A percentile compares a stretch with the other conserved stretches of the same genome.
These are phyloP conservation scores for Emericellopsis cladophorae DNA, from an alignment of 2,329 filamentous ascomycete species.

Conservation along the genomic window DNA sequence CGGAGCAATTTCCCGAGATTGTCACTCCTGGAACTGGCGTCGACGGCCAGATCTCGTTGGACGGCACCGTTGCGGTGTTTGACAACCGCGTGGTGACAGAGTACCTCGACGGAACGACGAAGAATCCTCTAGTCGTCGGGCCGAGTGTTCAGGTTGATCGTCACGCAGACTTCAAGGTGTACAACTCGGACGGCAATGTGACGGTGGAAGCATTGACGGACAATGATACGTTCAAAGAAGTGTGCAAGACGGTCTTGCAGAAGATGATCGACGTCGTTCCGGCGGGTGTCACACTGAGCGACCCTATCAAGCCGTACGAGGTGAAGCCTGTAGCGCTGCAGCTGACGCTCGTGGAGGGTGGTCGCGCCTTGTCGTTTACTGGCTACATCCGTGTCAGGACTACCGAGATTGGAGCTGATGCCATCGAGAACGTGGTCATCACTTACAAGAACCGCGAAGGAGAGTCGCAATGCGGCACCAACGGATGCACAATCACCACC, in stretches of 20 bases:
- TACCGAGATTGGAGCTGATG: conserved; percentile 20
- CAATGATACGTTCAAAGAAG: conserved; percentile 26
- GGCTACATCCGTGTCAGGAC: conserved; percentile 14
- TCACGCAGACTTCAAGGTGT: conserved; percentile 44
- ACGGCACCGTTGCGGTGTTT: conserved; percentile 33
- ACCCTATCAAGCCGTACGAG: conserved; percentile 40
- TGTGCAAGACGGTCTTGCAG: conserved; percentile 39
- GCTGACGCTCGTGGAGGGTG: conserved; percentile 36
- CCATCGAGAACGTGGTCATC: conserved; percentile 34
- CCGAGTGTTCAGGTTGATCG: conserved; percentile 28
- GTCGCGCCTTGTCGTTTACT: conserved; percentile 23
- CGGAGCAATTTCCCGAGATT: conserved; percentile 37
- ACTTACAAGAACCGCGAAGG: conserved; percentile 44
- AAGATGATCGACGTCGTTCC: conserved; percentile 52
- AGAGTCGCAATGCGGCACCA: conserved; percentile 26
- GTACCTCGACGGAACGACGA: conserved; percentile 39
- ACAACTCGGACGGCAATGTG: conserved; percentile 39
- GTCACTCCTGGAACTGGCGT: conserved; percentile 28
- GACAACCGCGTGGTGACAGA: conserved; percentile 46
- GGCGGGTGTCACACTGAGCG: conserved; percentile 32
- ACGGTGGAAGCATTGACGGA: conserved; percentile 37
- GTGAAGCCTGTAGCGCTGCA: conserved; percentile 48
- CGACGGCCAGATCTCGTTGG: conserved; percentile 31
- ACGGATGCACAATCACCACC: conserved; percentile 29
- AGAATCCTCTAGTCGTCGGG: conserved; percentile 41